A percentile compares a stretch with the other conserved stretches of the same genome.
Conservation (phyloP, 2,329 filamentous ascomycete genomes). For the Kalaharituber pfeilii region DNA sequence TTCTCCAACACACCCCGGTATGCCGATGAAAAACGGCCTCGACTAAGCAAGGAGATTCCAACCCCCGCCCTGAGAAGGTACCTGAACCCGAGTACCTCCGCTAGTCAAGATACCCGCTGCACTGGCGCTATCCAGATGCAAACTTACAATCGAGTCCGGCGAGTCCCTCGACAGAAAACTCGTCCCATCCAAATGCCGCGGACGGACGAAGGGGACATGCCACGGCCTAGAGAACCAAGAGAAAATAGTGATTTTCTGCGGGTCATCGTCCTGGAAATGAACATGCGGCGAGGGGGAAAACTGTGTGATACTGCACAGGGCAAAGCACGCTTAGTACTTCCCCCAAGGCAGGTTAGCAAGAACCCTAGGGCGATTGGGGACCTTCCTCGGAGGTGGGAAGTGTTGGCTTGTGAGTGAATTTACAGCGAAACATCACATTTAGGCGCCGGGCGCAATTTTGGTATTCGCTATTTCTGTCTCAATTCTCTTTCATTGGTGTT, state of each 20-base stretch:
- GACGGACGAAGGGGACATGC: constrained; percentile 7
- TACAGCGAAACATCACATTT: neutral
- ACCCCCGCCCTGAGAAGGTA: constrained; percentile 50
- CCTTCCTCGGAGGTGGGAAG: constrained; percentile 7
- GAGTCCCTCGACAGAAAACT: neutral
- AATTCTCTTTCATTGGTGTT: neutral
- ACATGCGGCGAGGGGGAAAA: constrained; percentile 50
- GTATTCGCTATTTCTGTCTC: neutral
- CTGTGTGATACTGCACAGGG: constrained; percentile 49
- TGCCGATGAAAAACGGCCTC: constrained; percentile 48
- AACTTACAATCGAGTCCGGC: constrained; percentile 37
- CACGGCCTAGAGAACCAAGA: constrained; percentile 47
- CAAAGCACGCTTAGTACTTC: constrained; percentile 49
- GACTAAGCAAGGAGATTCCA: constrained; percentile 44
- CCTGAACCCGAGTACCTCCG: constrained; percentile 36
- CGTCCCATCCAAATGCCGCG: constrained; percentile 30
- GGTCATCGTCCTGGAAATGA: constrained; percentile 54
- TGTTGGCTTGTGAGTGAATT: constrained; percentile 4
- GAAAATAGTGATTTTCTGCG: constrained; percentile 56
- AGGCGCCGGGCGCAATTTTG: neutral
- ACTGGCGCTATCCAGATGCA: constrained; percentile 56
- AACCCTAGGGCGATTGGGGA: neutral
- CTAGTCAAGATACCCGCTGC: constrained; percentile 30
- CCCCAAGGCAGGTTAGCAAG: constrained; percentile 28
- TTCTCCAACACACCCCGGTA: constrained; percentile 51